phyloP scores from a whole-genome alignment of 352 stramenopile genomes.

The Globisporangium cystogenes region DNA sequence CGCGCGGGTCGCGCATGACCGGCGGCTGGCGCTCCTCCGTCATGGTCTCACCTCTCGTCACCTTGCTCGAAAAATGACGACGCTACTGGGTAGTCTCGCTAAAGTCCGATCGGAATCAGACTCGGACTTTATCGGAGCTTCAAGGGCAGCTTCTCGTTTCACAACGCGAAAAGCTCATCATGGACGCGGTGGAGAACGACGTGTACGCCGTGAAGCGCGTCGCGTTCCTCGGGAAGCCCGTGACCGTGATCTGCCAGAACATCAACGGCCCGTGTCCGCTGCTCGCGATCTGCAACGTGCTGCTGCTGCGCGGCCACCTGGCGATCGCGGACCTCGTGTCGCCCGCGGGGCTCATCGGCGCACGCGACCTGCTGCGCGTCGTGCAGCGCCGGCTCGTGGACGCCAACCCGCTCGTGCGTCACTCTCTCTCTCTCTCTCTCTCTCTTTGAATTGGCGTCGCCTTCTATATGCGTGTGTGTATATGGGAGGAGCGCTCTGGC shows the following conservation, averaged over 20 bases:
- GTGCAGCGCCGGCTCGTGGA: conserved; percentile 86
- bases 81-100: too few relatives aligned
- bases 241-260: conserved; percentile 95
- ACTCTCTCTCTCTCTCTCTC: not conserved
- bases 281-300: conserved; percentile 94
- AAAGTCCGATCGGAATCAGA: too few relatives aligned
- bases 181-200: too few relatives aligned
- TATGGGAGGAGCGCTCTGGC: too few relatives aligned
- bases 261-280: conserved; percentile 97
- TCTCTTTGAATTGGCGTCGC: not conserved
- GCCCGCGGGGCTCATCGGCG: conserved; percentile 72
- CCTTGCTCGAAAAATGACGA: too few relatives aligned
- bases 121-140: too few relatives aligned
- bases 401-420: conserved; percentile 62
- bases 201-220: conserved; percentile 78
- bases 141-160: too few relatives aligned
- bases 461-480: too few relatives aligned
- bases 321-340: conserved; percentile 54
- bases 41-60: not conserved
- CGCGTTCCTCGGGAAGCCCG: conserved; percentile 69
- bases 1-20: conserved; percentile 48
- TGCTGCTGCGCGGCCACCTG: conserved; percentile 91
- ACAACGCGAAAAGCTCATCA: too few relatives aligned
- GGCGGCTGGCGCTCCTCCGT: conserved; percentile 26
- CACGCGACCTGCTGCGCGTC: conserved; percentile 88